phyloP scores from a whole-genome alignment of 345 rosid species.

The Firmiana major region DNA sequence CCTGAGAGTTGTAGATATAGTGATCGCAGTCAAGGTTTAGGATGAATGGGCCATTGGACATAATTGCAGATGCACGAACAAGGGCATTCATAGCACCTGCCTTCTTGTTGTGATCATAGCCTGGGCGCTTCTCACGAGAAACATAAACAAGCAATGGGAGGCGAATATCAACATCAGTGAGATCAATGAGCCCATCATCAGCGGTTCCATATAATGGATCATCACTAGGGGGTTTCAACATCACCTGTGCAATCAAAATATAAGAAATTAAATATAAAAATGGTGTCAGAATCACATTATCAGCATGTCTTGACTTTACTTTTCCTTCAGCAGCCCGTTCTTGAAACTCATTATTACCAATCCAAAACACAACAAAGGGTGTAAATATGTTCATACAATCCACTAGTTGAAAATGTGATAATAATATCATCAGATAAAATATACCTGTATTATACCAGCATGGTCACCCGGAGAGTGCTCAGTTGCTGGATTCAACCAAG shows the following conservation, averaged over 20 bases:
- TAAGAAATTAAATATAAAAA: slow-evolving; percentile 3
- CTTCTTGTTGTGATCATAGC: slow-evolving; percentile 98
- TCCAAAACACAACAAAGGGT: not conserved
- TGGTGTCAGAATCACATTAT: not conserved
- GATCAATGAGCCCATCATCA: slow-evolving; percentile 65
- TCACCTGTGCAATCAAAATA: slow-evolving; percentile 52
- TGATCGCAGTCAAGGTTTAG: slow-evolving; percentile 98
- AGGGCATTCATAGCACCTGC: slow-evolving; percentile 99
- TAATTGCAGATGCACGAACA: slow-evolving; percentile 94
- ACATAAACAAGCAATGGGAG: slow-evolving; percentile 94
- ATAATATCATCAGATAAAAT: not conserved
- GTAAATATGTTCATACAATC: not conserved
- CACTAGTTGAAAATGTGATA: not conserved
- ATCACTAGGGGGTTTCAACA: slow-evolving; percentile 97
- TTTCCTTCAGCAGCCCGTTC: not conserved
- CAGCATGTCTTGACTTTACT: not conserved
- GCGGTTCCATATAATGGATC: slow-evolving; percentile 69
- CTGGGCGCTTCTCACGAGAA: slow-evolving; percentile 97
- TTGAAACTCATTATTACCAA: not conserved
- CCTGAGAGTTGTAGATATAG: slow-evolving; percentile 93
- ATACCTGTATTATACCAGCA: slow-evolving; percentile 94
- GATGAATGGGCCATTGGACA: slow-evolving; percentile 98
- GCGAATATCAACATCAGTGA: slow-evolving; percentile 86
- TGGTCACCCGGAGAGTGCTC: slow-evolving; percentile 91
- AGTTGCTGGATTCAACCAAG: slow-evolving; percentile 65